phyloP scores from a whole-genome alignment of 148 eudicot species.

The Rhododendron vialii region DNA sequence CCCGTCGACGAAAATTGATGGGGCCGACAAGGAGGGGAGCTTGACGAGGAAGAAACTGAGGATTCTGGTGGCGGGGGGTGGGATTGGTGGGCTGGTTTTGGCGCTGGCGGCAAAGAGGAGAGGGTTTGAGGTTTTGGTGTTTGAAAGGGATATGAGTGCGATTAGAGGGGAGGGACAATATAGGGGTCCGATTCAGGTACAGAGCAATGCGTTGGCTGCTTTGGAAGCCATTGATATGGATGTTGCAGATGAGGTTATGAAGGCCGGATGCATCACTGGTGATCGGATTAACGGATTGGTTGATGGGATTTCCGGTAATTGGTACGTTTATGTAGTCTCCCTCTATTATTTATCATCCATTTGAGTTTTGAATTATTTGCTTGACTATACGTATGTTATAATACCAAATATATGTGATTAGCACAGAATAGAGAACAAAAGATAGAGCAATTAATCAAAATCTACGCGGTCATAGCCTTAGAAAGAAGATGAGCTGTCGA shows the following conservation, averaged over 20 bases:
- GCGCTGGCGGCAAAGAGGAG: conserved; percentile 85
- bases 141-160: conserved; percentile 92
- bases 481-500: neutral
- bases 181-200: conserved; percentile 94
- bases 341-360: neutral
- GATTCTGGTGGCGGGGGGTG: conserved; percentile 85
- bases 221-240: conserved; percentile 94
- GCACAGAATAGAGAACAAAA: neutral
- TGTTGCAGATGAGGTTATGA: conserved; percentile 87
- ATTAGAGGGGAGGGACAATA: conserved; percentile 95
- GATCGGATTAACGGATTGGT: conserved; percentile 87
- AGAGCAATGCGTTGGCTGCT: conserved; percentile 94
- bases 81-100: conserved; percentile 88
- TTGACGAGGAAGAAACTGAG: conserved; percentile 41
- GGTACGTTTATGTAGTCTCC: conserved; percentile 34
- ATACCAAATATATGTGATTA: neutral
- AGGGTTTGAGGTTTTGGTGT: conserved; percentile 85
- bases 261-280: conserved; percentile 88
- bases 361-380: neutral
- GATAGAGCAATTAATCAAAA: neutral
- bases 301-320: conserved; percentile 86
- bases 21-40: neutral
- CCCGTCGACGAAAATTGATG: neutral
- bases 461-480: neutral
- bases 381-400: neutral